Evolutionary conservation across 768 basidiomycete species (phyloP), one percentile per base, ranked within the genome.

Genomic region (Pulveroboletus sp.): DNA sequence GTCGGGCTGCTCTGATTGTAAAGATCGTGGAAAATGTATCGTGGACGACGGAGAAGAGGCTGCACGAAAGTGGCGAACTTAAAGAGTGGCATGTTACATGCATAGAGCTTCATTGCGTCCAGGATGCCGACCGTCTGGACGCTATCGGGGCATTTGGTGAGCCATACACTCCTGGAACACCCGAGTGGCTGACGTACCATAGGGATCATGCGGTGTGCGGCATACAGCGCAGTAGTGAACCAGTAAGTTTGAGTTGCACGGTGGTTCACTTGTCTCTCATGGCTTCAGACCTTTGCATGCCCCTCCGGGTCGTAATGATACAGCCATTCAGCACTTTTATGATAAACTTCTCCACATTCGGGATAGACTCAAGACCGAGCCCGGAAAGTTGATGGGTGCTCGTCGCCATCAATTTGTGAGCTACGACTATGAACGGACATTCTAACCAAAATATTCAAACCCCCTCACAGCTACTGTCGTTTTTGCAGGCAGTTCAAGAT

Each of bases 321-420:
- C 83, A 0, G 83, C 89, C 5, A 81, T 93, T 26, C 78, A 81
- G 50, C 93, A 95, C 62, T 95, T 94, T 63, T 71, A 91, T 57
- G 89, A 92, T 58, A 95, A 94, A 67, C 75, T 95, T 31, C 65
- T 94, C 26, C 78, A 81, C 49, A 87, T 95, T 50, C 75, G 71
- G 36, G 81, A 80, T 40, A 73, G 80, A 53, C 79, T 94, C 54
- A 94, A 93, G 72, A 95, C 92, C 0, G 77, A 72, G 8, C 75
- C 76, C 3, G 93, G 89, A 4, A 83, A 77, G 60, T 61, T 64
- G 49, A 69, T 91, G 65, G 91, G 89, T 21, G 74, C 77, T 51
- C 82, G 77, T 57, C 73, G 92, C 56, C 92, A 94, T 63, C 69
- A 79, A 57, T 71, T 85, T 44, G 91, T 92, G 56, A 52, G 77